Evolutionary conservation across 768 basidiomycete species (phyloP).

Genomic region (Strobilomyces dryophilus): DNA sequence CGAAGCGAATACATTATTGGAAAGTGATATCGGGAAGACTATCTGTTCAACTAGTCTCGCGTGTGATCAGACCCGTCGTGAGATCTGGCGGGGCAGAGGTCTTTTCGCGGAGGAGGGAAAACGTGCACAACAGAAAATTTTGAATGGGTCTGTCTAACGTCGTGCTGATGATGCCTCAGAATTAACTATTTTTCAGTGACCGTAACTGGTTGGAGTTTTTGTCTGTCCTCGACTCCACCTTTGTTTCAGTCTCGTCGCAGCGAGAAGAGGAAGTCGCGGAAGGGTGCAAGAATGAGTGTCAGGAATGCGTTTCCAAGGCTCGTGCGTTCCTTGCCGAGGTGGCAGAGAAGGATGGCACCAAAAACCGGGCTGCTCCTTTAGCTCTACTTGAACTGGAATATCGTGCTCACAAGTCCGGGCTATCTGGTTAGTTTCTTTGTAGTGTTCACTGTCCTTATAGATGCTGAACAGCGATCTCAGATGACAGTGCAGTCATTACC

Average conservation of each 20-base stretch:
- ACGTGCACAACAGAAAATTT: conserved; percentile 54
- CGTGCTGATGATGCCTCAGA: conserved; percentile 1
- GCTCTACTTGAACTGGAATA: conserved; percentile 75
- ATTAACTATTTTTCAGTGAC: conserved; percentile 44
- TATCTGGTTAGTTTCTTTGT: conserved; percentile 37
- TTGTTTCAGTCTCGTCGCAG: conserved; percentile 37
- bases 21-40: conserved; percentile 61
- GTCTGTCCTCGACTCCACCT: conserved; percentile 65
- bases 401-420: conserved; percentile 44
- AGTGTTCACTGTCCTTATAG: not conserved
- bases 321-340: conserved; percentile 51
- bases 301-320: conserved; percentile 39
- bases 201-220: conserved; percentile 87
- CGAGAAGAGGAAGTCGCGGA: conserved; percentile 28
- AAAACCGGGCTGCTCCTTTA: conserved; percentile 70
- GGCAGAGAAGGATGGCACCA: conserved; percentile 60
- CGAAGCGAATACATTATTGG: conserved; percentile 65
- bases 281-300: conserved; percentile 34
- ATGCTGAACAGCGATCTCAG: conserved; percentile 31
- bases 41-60: conserved; percentile 69
- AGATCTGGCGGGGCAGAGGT: conserved; percentile 59
- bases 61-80: conserved; percentile 71
- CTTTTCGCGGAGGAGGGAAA: conserved; percentile 58
- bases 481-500: conserved; percentile 38
- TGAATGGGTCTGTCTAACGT: conserved; percentile 46